phyloP scores from a whole-genome alignment of 2,329 filamentous ascomycete genomes.

The Pyricularia sp. region DNA sequence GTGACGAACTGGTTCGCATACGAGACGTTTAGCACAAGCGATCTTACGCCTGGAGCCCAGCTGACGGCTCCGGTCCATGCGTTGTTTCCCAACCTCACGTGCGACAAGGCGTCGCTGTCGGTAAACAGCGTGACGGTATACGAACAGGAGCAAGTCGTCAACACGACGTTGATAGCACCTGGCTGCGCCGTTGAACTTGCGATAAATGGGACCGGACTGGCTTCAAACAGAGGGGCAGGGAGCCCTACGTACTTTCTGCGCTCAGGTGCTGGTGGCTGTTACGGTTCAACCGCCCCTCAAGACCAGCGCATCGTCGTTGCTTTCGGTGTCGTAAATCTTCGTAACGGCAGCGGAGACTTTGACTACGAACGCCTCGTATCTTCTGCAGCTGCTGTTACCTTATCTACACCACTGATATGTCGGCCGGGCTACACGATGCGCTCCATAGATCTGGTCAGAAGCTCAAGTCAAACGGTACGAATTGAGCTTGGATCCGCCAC shows the following conservation, averaged over 20 bases:
- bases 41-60: constrained; percentile 11
- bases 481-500: constrained; percentile 5
- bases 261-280: constrained; percentile 12
- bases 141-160: constrained; percentile 12
- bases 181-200: constrained; percentile 10
- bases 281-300: constrained; percentile 7
- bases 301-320: constrained; percentile 14
- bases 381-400: constrained; percentile 10
- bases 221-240: constrained; percentile 1
- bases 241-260: constrained; percentile 8
- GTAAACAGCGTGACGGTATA: constrained; percentile 13
- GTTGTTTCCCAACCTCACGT: constrained; percentile 19
- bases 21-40: constrained; percentile 16
- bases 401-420: constrained; percentile 16
- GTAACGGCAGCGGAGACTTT: neutral
- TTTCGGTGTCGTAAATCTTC: constrained; percentile 11
- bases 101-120: constrained; percentile 15
- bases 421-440: constrained; percentile 13
- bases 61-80: constrained; percentile 21
- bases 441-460: constrained; percentile 12
- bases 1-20: constrained; percentile 20
- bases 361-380: constrained; percentile 4
- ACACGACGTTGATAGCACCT: constrained; percentile 15
- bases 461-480: constrained; percentile 10
- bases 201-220: constrained; percentile 7